A percentile compares a stretch with the other conserved stretches of the same genome.
Conservation (phyloP, 306 rosid genomes). For the Neltuma alba region DNA sequence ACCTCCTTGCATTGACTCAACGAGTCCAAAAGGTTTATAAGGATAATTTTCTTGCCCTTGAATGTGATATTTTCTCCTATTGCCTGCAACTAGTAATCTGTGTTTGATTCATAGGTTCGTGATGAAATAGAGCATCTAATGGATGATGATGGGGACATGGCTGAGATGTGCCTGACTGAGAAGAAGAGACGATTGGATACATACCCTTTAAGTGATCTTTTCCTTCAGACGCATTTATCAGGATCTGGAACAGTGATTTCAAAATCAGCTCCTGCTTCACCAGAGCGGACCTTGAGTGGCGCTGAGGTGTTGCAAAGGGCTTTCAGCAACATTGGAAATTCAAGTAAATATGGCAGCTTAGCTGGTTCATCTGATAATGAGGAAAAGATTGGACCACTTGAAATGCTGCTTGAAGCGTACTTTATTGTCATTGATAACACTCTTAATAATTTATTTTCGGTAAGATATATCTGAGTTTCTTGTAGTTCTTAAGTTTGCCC, state of each 20-base stretch:
- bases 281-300: conserved; percentile 61
- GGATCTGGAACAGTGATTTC: conserved; percentile 44
- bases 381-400: conserved; percentile 80
- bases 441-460: conserved; percentile 80
- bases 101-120: conserved; percentile 66
- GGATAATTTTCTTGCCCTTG: conserved; percentile 22
- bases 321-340: conserved; percentile 62
- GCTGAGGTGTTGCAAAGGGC: conserved; percentile 72
- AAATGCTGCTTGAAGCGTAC: conserved; percentile 97
- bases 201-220: conserved; percentile 50
- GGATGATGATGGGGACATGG: conserved; percentile 99
- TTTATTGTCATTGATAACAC: conserved; percentile 93
- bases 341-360: conserved; percentile 74
- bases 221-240: conserved; percentile 40
- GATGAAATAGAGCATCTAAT: conserved; percentile 99
- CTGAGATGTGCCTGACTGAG: conserved; percentile 98
- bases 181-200: conserved; percentile 71
- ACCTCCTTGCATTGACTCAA: conserved; percentile 89
- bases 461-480: conserved; percentile 40
- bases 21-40: conserved; percentile 88
- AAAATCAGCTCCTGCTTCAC: conserved; percentile 85
- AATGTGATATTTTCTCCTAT: conserved; percentile 16
- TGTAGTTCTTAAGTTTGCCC: conserved; percentile 17
- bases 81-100: conserved; percentile 26
- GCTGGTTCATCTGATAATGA: conserved; percentile 56